Percentiles rank a stretch among this genome's conserved stretches.
Evolutionary conservation across 768 basidiomycete species (phyloP).

Genomic region (Steccherinum ochraceum): DNA sequence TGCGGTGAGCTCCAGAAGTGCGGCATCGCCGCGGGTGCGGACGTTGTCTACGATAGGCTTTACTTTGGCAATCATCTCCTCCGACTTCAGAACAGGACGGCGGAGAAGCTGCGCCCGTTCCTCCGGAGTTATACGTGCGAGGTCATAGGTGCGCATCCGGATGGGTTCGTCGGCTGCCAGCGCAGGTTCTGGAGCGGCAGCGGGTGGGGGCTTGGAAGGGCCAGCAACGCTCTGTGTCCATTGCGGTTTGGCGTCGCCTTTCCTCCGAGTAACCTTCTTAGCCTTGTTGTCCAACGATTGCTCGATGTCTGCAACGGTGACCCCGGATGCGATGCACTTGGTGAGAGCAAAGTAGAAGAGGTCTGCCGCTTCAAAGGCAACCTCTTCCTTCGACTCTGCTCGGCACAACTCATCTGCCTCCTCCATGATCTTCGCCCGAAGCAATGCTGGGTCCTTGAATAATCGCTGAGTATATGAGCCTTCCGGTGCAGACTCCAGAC

Average conservation of each 20-base stretch:
- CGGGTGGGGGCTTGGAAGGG: conserved; percentile 11
- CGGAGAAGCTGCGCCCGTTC: conserved; percentile 69
- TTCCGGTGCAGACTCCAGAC: conserved; percentile 71
- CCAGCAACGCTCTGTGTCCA: conserved; percentile 32
- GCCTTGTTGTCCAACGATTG: conserved; percentile 79
- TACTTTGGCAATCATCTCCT: conserved; percentile 89
- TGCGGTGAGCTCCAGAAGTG: conserved; percentile 82
- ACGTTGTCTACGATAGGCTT: conserved; percentile 91
- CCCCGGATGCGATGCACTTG: conserved; percentile 78
- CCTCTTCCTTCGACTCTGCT: conserved; percentile 69
- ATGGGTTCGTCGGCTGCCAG: conserved; percentile 41
- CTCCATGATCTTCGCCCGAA: conserved; percentile 94
- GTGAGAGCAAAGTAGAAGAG: conserved; percentile 88
- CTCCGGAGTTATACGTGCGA: conserved; percentile 38
- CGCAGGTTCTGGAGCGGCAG: conserved; percentile 19
- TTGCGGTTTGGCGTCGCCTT: conserved; percentile 90
- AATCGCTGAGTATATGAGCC: conserved; percentile 89
- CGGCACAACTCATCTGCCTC: conserved; percentile 96
- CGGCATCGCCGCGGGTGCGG: conserved; percentile 75
- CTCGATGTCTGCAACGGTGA: conserved; percentile 79
- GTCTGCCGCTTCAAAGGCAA: conserved; percentile 95
- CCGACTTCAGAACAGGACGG: conserved; percentile 83
- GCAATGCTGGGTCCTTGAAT: conserved; percentile 75
- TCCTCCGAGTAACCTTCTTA: conserved; percentile 75
- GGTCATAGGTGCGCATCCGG: conserved; percentile 69